A percentile compares a stretch with the other conserved stretches of the same genome.
Evolutionary conservation across 495 filamentous ascomycete species (phyloP).

Genomic region (Talaromyces trachyspermus): DNA sequence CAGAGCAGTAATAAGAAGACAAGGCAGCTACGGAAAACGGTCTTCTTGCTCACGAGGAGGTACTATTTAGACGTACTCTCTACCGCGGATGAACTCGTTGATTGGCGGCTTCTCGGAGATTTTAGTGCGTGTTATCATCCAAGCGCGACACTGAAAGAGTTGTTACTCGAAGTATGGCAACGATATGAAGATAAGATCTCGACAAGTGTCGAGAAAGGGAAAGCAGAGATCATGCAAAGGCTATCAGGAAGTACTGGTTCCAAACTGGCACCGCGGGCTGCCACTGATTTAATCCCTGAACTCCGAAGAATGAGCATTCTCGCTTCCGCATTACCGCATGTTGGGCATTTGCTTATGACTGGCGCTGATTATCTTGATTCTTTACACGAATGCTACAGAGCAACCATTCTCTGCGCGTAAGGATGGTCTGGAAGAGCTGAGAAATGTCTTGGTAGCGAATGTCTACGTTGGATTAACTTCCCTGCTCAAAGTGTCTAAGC

Average conservation of each 20-base stretch:
- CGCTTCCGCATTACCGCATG: slow-evolving; percentile 24
- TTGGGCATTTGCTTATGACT: slow-evolving; percentile 58
- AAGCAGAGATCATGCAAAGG: slow-evolving; percentile 34
- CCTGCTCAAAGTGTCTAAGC: slow-evolving; percentile 54
- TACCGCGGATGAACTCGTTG: slow-evolving; percentile 22
- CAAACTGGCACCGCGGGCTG: slow-evolving; percentile 29
- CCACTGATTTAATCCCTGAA: slow-evolving; percentile 22
- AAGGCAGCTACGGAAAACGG: slow-evolving; percentile 48
- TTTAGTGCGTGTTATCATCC: slow-evolving; percentile 35
- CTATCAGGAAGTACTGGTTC: slow-evolving; percentile 23
- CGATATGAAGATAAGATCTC: slow-evolving; percentile 30
- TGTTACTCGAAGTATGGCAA: slow-evolving; percentile 36
- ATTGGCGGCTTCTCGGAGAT: slow-evolving; percentile 32
- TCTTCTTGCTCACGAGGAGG: slow-evolving; percentile 52
- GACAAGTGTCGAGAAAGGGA: slow-evolving; percentile 38
- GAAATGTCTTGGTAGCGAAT: slow-evolving; percentile 57
- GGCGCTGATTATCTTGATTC: slow-evolving; percentile 83
- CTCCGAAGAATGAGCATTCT: slow-evolving; percentile 35
- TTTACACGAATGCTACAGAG: slow-evolving; percentile 54
- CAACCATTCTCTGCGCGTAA: slow-evolving; percentile 25
- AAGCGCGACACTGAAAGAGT: slow-evolving; percentile 28
- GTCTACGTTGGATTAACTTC: slow-evolving; percentile 65
- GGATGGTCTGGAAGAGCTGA: slow-evolving; percentile 39
- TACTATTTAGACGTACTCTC: slow-evolving; percentile 23
- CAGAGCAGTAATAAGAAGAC: slow-evolving; percentile 35